phyloP scores from a whole-genome alignment of 257 asterid species.

The Nicotiana otophora region DNA sequence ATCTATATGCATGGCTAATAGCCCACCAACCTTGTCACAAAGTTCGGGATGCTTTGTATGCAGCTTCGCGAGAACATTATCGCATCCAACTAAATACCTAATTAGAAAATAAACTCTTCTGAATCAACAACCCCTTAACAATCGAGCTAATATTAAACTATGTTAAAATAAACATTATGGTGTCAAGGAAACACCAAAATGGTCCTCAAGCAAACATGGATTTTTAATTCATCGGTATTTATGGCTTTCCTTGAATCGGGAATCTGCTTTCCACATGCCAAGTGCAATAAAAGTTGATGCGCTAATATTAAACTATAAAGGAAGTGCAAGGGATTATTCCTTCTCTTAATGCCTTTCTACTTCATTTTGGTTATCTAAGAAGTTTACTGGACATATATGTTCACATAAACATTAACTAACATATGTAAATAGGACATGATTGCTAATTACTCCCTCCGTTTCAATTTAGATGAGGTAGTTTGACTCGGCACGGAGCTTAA shows the following conservation, averaged over 20 bases:
- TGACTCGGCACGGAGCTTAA: no score
- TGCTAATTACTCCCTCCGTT: neutral
- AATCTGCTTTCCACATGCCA: neutral
- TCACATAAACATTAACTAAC: neutral
- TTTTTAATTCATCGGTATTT: neutral
- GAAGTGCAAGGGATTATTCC: neutral
- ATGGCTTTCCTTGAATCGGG: neutral
- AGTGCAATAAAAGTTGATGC: neutral
- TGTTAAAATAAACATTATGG: no score
- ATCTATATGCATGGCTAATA: constrained; percentile 90
- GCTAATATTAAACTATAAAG: neutral
- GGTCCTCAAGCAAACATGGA: neutral
- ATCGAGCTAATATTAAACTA: neutral
- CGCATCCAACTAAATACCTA: constrained; percentile 93
- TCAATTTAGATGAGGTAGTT: no score
- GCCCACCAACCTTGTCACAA: constrained; percentile 97
- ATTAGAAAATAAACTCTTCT: constrained; percentile 8
- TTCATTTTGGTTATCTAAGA: neutral
- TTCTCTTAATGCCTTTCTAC: neutral
- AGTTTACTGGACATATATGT: neutral
- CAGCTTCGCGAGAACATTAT: constrained; percentile 74
- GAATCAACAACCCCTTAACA: neutral
- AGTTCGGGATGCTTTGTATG: constrained; percentile 86
- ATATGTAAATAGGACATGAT: neutral
- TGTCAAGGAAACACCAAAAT: neutral